These are phyloP conservation scores for Erodium moschatum DNA, from an alignment of 441 rosid genomes.

Conservation along the genomic window DNA sequence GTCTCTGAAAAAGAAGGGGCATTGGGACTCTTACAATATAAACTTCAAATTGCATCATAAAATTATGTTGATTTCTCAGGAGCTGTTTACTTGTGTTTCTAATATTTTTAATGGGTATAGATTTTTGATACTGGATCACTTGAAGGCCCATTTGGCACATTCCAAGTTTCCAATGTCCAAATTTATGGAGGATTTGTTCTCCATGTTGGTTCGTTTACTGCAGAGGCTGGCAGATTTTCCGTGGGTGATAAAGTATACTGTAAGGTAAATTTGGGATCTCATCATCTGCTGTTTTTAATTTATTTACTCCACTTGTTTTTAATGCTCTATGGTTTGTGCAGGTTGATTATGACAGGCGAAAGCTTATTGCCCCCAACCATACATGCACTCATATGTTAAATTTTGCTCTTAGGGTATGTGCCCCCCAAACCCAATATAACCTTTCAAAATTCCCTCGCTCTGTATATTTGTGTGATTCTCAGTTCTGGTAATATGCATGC, in stretches of 20 bases:
- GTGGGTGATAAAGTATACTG: conserved; percentile 71
- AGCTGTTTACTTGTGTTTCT: conserved; percentile 5
- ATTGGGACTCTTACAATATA: background rate
- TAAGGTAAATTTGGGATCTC: conserved; percentile 41
- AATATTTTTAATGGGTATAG: conserved; percentile 35
- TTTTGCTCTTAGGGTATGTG: conserved; percentile 79
- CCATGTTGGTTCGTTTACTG: conserved; percentile 65
- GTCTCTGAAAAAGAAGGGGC: background rate
- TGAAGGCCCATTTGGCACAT: conserved; percentile 72
- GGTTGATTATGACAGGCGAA: conserved; percentile 92
- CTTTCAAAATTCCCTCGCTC: background rate
- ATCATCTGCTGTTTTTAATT: conserved; percentile 9
- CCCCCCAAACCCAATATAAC: conserved; percentile 1
- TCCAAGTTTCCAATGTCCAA: conserved; percentile 79
- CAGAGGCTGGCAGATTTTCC: conserved; percentile 34
- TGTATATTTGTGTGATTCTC: background rate
- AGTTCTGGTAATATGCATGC: conserved; percentile 21
- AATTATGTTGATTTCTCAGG: background rate
- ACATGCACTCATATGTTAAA: conserved; percentile 97
- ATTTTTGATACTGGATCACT: conserved; percentile 76
- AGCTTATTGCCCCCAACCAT: conserved; percentile 84
- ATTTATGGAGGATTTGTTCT: conserved; percentile 85
- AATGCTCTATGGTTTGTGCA: conserved; percentile 22
- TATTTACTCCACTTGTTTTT: conserved; percentile 5
- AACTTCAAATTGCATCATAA: background rate